Conservation (phyloP, 1,284 basidiomycete genomes). For the Anthracocystis panici-leucophaei region DNA sequence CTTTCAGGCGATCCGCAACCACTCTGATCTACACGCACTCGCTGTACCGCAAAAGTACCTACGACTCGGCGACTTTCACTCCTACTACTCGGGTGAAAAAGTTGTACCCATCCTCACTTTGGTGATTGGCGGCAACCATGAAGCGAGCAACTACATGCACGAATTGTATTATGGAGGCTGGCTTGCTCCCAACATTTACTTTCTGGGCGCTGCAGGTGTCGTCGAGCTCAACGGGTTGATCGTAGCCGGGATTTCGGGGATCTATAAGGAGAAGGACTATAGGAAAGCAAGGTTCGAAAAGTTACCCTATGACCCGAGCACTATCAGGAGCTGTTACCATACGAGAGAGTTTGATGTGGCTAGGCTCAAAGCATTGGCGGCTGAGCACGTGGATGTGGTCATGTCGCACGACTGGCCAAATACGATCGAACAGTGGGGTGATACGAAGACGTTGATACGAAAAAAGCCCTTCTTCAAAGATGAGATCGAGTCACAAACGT, state of each 20-base stretch:
- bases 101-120: slow-evolving; percentile 88
- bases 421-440: slow-evolving; percentile 84
- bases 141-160: slow-evolving; percentile 96
- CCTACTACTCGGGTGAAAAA: slow-evolving; percentile 87
- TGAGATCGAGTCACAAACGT: slow-evolving; percentile 76
- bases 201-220: slow-evolving; percentile 90
- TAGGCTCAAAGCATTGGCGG: slow-evolving; percentile 80
- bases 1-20: slow-evolving; percentile 89
- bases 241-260: slow-evolving; percentile 91
- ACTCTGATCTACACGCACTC: slow-evolving; percentile 87
- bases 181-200: slow-evolving; percentile 97
- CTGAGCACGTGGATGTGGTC: slow-evolving; percentile 76
- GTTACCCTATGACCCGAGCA: slow-evolving; percentile 77
- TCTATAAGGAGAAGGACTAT: slow-evolving; percentile 88
- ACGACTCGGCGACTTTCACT: slow-evolving; percentile 77
- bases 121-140: slow-evolving; percentile 97
- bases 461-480: slow-evolving; percentile 84
- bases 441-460: slow-evolving; percentile 77
- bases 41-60: slow-evolving; percentile 91
- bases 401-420: slow-evolving; percentile 98
- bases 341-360: slow-evolving; percentile 86
- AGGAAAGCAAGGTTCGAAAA: slow-evolving; percentile 72
- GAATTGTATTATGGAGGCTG: slow-evolving; percentile 78
- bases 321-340: slow-evolving; percentile 90
- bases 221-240: slow-evolving; percentile 83